These are phyloP conservation scores for Lecanoromycetidae sp. DNA, from an alignment of 2,329 filamentous ascomycete species.

Conservation along the genomic window DNA sequence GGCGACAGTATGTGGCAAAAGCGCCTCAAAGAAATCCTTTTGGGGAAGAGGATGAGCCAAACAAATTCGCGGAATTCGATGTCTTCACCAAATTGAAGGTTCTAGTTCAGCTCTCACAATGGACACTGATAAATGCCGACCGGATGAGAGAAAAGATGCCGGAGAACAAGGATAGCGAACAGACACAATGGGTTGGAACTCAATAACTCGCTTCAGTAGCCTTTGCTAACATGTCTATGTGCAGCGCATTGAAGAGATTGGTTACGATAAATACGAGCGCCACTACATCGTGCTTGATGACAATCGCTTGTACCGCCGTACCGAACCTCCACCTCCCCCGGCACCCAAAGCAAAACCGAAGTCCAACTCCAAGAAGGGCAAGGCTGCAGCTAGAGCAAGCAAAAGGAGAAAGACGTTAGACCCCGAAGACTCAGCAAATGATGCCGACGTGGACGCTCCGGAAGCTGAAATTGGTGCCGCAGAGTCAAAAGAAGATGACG, in stretches of 20 bases:
- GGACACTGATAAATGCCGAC: slow-evolving; percentile 79
- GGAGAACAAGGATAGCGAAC: slow-evolving; percentile 67
- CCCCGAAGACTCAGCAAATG: slow-evolving; percentile 28
- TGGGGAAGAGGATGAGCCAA: slow-evolving; percentile 59
- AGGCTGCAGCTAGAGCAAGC: slow-evolving; percentile 51
- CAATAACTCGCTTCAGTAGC: neutral
- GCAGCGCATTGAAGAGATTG: slow-evolving; percentile 39
- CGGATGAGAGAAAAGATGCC: slow-evolving; percentile 76
- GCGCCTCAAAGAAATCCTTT: slow-evolving; percentile 73
- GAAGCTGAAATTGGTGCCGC: slow-evolving; percentile 28
- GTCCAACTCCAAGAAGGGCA: slow-evolving; percentile 53
- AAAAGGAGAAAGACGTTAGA: slow-evolving; percentile 52
- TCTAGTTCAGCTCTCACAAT: slow-evolving; percentile 77
- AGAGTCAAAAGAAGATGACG: slow-evolving; percentile 39
- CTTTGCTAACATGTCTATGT: neutral
- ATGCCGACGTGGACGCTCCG: slow-evolving; percentile 32
- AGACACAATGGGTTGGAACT: slow-evolving; percentile 63
- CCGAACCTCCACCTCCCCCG: slow-evolving; percentile 54
- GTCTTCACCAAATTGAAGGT: slow-evolving; percentile 66
- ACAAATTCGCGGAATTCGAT: slow-evolving; percentile 69
- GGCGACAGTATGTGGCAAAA: slow-evolving; percentile 77
- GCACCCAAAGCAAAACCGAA: slow-evolving; percentile 43
- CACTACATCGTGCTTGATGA: slow-evolving; percentile 88
- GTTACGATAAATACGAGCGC: slow-evolving; percentile 79
- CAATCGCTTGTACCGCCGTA: slow-evolving; percentile 78